Conservation (phyloP, 805 yeast genomes). For the Ogataea minuta region DNA sequence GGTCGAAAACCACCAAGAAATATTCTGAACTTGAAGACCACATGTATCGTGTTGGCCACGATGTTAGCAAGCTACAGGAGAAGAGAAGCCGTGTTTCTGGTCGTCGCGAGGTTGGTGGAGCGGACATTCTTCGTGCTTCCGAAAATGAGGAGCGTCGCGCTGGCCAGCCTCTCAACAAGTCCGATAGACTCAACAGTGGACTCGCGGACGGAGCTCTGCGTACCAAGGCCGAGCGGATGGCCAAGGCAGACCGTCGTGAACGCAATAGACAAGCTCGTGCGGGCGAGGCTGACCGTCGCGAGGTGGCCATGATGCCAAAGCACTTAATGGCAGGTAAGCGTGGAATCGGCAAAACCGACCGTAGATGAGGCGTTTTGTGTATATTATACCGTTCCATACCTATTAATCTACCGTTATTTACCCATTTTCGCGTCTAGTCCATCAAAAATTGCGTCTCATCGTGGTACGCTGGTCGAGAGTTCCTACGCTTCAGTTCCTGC, state of each 20-base stretch:
- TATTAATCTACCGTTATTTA: not conserved
- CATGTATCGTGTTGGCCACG: constrained; percentile 88
- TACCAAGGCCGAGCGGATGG: constrained; percentile 81
- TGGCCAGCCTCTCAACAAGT: constrained; percentile 53
- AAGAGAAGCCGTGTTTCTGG: constrained; percentile 23
- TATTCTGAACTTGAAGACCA: constrained; percentile 82
- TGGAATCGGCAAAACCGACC: constrained; percentile 89
- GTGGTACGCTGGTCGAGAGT: constrained; percentile 14
- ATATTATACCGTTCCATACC: not conserved
- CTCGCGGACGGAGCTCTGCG: constrained; percentile 76
- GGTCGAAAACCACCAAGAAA: constrained; percentile 79
- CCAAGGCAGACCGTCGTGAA: constrained; percentile 87
- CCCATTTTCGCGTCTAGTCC: constrained; percentile 23
- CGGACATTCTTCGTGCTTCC: constrained; percentile 63
- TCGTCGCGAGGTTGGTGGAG: constrained; percentile 55
- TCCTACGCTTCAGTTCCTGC: constrained; percentile 48
- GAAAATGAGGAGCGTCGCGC: constrained; percentile 30
- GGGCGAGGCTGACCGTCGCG: constrained; percentile 95
- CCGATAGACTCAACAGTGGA: constrained; percentile 85
- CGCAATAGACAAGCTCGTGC: constrained; percentile 88
- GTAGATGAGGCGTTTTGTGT: constrained; percentile 51
- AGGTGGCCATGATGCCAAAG: constrained; percentile 81
- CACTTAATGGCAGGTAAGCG: constrained; percentile 96
- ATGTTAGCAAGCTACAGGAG: constrained; percentile 62
- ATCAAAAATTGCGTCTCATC: constrained; percentile 38